Percentiles rank a stretch among this genome's conserved stretches.
Evolutionary conservation across 176 grass and related monocot species (phyloP).

Genomic region (Metroxylon sagu): DNA sequence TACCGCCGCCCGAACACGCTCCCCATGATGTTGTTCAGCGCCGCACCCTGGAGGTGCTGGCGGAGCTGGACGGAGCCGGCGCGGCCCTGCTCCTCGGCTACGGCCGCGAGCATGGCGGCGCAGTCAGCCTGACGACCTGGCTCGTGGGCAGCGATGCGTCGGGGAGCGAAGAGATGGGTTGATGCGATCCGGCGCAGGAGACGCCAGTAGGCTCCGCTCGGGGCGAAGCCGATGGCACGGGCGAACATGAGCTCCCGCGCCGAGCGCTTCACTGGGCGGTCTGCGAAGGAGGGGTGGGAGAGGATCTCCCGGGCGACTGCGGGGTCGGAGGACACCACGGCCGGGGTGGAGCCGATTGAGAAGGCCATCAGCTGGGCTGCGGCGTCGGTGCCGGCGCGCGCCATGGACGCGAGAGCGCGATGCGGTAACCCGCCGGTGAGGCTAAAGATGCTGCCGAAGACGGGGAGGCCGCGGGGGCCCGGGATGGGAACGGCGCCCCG

Average conservation of each 20-base stretch:
- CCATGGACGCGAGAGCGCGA: conserved; percentile 34
- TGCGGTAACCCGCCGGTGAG: conserved; percentile 40
- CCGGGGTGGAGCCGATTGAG: conserved; percentile 48
- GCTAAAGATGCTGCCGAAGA: conserved; percentile 54
- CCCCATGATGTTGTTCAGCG: conserved; percentile 83
- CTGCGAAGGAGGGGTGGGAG: conserved; percentile 30
- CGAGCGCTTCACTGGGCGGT: conserved; percentile 52
- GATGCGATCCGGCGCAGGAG: conserved; percentile 63
- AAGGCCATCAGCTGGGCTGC: conserved; percentile 53
- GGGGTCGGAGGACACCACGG: conserved; percentile 42
- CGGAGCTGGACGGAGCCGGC: conserved; percentile 38
- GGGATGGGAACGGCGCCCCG: conserved; percentile 20
- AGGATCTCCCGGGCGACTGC: conserved; percentile 40
- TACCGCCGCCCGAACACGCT: conserved; percentile 63
- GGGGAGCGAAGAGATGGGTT: conserved; percentile 61
- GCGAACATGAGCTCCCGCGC: conserved; percentile 58
- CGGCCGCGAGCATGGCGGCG: conserved; percentile 21
- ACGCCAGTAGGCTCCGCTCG: conserved; percentile 63
- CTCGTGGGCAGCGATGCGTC: conserved; percentile 61
- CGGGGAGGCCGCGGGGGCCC: conserved; percentile 40
- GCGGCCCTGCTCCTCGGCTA: conserved; percentile 23
- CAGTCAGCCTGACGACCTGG: conserved; percentile 42
- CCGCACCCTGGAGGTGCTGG: conserved; percentile 47
- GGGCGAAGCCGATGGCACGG: conserved; percentile 65
- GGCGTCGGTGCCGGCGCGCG: background rate